These are phyloP conservation scores for Ophiostoma montium DNA, from an alignment of 2,329 filamentous ascomycete genomes.

Conservation along the genomic window DNA sequence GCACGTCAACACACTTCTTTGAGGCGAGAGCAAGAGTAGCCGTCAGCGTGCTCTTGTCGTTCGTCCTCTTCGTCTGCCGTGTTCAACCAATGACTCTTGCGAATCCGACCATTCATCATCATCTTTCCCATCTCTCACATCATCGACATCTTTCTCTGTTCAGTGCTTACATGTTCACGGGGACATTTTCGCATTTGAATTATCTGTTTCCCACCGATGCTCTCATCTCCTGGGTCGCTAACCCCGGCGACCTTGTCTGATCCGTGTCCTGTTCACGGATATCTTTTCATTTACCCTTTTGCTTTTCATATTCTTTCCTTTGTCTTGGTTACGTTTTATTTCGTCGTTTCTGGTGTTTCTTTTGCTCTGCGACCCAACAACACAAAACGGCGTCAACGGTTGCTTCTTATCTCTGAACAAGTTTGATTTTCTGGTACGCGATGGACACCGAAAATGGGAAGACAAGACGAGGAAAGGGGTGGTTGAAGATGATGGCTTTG, in stretches of 20 bases:
- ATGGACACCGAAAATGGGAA: slow-evolving; percentile 13
- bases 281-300: neutral
- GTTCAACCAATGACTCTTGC: too few relatives aligned
- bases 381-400: slow-evolving; percentile 18
- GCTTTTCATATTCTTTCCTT: neutral
- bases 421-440: slow-evolving; percentile 18
- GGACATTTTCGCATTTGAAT: too few relatives aligned
- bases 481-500: slow-evolving; percentile 3
- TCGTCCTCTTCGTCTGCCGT: too few relatives aligned
- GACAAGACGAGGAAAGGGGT: slow-evolving; percentile 7
- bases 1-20: too few relatives aligned
- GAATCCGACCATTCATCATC: too few relatives aligned
- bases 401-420: slow-evolving; percentile 15
- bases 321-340: neutral
- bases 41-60: too few relatives aligned
- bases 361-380: slow-evolving; percentile 1
- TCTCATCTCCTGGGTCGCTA: too few relatives aligned
- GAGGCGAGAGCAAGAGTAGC: too few relatives aligned
- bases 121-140: too few relatives aligned
- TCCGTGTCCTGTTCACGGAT: neutral
- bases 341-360: neutral
- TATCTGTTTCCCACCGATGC: neutral
- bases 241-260: neutral
- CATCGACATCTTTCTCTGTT: too few relatives aligned
- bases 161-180: too few relatives aligned